phyloP scores from a whole-genome alignment of 495 filamentous ascomycete species.

The Hypoxylon crocopeplum region DNA sequence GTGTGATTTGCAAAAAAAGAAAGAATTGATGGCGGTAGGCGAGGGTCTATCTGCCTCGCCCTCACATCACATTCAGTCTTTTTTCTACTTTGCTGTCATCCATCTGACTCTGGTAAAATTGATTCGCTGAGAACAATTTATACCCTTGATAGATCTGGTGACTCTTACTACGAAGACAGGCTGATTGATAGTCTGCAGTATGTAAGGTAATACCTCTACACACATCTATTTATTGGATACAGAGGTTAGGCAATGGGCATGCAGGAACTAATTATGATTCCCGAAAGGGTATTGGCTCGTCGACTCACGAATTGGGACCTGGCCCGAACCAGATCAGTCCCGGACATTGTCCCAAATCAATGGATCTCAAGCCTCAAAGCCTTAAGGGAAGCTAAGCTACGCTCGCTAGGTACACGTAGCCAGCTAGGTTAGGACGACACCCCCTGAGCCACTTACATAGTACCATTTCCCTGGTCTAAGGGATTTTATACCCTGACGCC shows the following conservation, averaged over 20 bases:
- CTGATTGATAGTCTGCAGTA: constrained; percentile 2
- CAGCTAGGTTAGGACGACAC: constrained; percentile 16
- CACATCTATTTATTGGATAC: neutral
- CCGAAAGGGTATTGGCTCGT: constrained; percentile 20
- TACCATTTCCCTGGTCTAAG: constrained; percentile 23
- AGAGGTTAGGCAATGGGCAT: constrained; percentile 5
- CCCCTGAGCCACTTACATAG: constrained; percentile 11
- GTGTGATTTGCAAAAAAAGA: too few species aligned
- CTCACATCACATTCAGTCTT: too few species aligned
- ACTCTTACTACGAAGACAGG: too few species aligned
- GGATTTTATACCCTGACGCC: constrained; percentile 30
- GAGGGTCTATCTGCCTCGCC: too few species aligned
- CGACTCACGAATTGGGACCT: constrained; percentile 9
- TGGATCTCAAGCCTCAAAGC: constrained; percentile 36
- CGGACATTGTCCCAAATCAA: constrained; percentile 36
- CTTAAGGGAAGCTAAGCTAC: neutral
- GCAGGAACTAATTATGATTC: constrained; percentile 33
- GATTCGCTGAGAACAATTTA: too few species aligned
- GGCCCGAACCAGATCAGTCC: constrained; percentile 24
- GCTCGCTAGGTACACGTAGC: neutral
- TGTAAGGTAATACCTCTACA: too few species aligned
- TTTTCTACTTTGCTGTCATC: too few species aligned
- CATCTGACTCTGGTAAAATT: too few species aligned
- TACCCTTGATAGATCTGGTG: too few species aligned
- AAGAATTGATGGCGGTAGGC: too few species aligned